Conservation (phyloP, 2,329 filamentous ascomycete species). For the Setomelanomma holmii region DNA sequence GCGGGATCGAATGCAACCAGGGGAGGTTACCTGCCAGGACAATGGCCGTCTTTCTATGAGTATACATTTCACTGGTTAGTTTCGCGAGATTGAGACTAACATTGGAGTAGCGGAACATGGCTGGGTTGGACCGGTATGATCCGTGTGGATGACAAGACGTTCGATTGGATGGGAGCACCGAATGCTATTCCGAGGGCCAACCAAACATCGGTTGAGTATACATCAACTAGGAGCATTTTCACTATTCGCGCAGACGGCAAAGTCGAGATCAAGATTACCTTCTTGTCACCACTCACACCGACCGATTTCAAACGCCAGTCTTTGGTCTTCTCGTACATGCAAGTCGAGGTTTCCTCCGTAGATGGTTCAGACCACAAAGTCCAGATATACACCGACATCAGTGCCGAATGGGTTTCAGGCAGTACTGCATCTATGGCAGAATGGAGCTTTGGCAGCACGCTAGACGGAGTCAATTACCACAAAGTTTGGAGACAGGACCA, state of each 20-base stretch:
- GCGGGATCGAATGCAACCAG: slow-evolving; percentile 68
- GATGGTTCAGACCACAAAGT: slow-evolving; percentile 70
- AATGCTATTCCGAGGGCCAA: slow-evolving; percentile 58
- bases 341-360: slow-evolving; percentile 67
- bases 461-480: slow-evolving; percentile 64
- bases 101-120: slow-evolving; percentile 56
- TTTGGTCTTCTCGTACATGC: slow-evolving; percentile 73
- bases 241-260: slow-evolving; percentile 68
- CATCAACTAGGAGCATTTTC: slow-evolving; percentile 75
- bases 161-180: slow-evolving; percentile 55
- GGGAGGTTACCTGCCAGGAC: slow-evolving; percentile 70
- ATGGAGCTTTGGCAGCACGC: slow-evolving; percentile 64
- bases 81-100: neutral
- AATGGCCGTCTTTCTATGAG: slow-evolving; percentile 74
- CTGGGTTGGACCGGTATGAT: slow-evolving; percentile 74
- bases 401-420: slow-evolving; percentile 78
- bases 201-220: slow-evolving; percentile 72
- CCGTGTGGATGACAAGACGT: slow-evolving; percentile 63
- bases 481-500: slow-evolving; percentile 59
- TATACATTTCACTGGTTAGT: slow-evolving; percentile 12
- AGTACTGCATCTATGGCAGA: slow-evolving; percentile 63
- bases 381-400: slow-evolving; percentile 75
- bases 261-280: slow-evolving; percentile 71
- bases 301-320: slow-evolving; percentile 72
- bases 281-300: slow-evolving; percentile 73